phyloP scores from a whole-genome alignment of 768 basidiomycete species.

The Serendipita sp. region DNA sequence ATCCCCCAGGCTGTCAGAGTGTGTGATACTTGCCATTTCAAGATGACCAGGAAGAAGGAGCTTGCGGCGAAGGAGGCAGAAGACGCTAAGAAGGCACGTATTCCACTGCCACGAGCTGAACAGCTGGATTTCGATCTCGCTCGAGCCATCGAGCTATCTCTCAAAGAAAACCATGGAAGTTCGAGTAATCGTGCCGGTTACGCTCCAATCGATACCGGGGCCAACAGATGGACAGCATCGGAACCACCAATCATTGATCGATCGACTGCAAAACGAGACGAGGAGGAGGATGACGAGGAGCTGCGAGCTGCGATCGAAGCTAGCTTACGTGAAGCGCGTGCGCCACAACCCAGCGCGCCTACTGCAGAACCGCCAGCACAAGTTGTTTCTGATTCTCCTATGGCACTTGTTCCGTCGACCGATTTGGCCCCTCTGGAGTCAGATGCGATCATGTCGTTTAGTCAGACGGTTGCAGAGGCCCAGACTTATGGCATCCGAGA shows the following conservation, averaged over 20 bases:
- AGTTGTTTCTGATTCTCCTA: constrained; percentile 17
- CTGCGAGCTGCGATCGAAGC: constrained; percentile 91
- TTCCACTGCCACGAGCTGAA: background rate
- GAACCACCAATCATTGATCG: constrained; percentile 56
- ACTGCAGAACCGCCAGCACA: constrained; percentile 39
- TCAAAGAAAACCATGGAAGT: constrained; percentile 45
- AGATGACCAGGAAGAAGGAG: constrained; percentile 44
- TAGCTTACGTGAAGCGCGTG: constrained; percentile 69
- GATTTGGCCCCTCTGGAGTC: constrained; percentile 72
- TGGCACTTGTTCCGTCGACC: constrained; percentile 29
- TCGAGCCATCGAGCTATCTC: constrained; percentile 79
- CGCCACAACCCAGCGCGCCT: constrained; percentile 68
- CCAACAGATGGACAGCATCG: constrained; percentile 41
- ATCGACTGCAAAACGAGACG: constrained; percentile 21
- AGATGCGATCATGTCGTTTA: constrained; percentile 80
- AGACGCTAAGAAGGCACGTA: constrained; percentile 11
- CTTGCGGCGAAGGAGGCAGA: background rate
- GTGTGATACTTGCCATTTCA: constrained; percentile 79
- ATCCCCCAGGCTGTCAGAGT: constrained; percentile 86
- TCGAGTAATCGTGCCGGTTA: constrained; percentile 47
- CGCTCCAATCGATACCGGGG: constrained; percentile 37
- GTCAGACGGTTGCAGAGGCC: constrained; percentile 75
- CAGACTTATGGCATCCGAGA: constrained; percentile 64
- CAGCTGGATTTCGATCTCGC: constrained; percentile 71
- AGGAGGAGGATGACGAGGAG: constrained; percentile 87